phyloP scores from a whole-genome alignment of 768 basidiomycete species.

The Cyathus striatus region DNA sequence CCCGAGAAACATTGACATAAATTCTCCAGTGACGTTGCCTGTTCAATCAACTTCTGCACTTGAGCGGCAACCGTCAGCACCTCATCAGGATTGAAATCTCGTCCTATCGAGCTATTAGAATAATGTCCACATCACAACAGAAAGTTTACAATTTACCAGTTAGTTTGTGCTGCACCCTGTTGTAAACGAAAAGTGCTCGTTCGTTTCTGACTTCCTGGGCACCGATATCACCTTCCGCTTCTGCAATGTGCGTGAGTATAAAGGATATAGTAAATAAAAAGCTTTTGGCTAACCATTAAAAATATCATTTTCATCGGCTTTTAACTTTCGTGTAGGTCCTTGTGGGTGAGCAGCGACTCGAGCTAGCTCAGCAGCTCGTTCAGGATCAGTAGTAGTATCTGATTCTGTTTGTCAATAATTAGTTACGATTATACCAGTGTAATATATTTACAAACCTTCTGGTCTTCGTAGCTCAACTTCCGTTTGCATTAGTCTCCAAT shows the following conservation, averaged over 20 bases:
- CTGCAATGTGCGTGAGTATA: constrained; percentile 12
- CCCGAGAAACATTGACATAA: constrained; percentile 96
- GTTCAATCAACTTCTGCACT: constrained; percentile 89
- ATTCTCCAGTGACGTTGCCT: constrained; percentile 92
- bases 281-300: constrained; percentile 61
- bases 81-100: constrained; percentile 87
- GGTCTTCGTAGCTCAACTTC: constrained; percentile 69
- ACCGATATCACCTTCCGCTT: constrained; percentile 46
- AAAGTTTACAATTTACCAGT: constrained; percentile 57
- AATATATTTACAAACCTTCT: constrained; percentile 48
- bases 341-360: constrained; percentile 71
- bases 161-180: constrained; percentile 91
- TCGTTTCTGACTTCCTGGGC: constrained; percentile 89
- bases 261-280: constrained; percentile 1
- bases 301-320: constrained; percentile 92
- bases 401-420: constrained; percentile 21
- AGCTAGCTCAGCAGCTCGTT: constrained; percentile 56
- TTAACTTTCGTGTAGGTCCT: constrained; percentile 74
- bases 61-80: constrained; percentile 73
- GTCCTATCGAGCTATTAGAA: constrained; percentile 42
- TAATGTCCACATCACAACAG: neutral
- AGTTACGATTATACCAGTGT: constrained; percentile 3
- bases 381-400: constrained; percentile 40
- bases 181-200: constrained; percentile 86
- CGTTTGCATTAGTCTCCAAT: constrained; percentile 89